phyloP scores from a whole-genome alignment of 83 land plant species.

The Diphasiastrum complanatum region DNA sequence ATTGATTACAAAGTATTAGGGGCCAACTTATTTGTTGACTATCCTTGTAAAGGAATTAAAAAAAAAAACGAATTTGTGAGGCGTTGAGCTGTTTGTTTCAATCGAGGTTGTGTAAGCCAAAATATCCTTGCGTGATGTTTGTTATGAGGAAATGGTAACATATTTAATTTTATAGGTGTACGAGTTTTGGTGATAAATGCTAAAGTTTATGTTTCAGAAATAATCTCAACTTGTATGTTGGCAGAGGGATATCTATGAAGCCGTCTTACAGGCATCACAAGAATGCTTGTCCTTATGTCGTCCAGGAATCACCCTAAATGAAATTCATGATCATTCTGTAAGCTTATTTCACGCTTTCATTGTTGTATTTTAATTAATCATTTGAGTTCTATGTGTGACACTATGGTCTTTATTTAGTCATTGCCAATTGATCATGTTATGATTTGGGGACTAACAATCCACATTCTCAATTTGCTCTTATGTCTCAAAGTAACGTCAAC shows the following conservation, averaged over 20 bases:
- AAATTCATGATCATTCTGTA: constrained; percentile 85
- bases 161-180: background rate
- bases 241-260: constrained; percentile 65
- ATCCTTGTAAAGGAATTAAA: too few species aligned
- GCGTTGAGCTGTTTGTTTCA: too few species aligned
- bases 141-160: too few species aligned
- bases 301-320: constrained; percentile 62
- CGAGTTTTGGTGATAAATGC: background rate
- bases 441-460: background rate
- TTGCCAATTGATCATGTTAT: background rate
- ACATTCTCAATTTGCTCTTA: background rate
- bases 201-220: background rate
- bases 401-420: background rate
- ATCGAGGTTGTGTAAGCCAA: too few species aligned
- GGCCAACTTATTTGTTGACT: too few species aligned
- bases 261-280: constrained; percentile 63
- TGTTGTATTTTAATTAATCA: too few species aligned
- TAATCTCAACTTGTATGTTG: constrained; percentile 3
- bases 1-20: too few species aligned
- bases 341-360: constrained; percentile 9
- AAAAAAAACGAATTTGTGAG: too few species aligned
- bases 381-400: too few species aligned
- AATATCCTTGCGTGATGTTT: too few species aligned
- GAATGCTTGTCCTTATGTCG: constrained; percentile 76
- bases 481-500: too few species aligned